Conservation (phyloP, 208 protist genomes). For the Lotmaria passim region DNA sequence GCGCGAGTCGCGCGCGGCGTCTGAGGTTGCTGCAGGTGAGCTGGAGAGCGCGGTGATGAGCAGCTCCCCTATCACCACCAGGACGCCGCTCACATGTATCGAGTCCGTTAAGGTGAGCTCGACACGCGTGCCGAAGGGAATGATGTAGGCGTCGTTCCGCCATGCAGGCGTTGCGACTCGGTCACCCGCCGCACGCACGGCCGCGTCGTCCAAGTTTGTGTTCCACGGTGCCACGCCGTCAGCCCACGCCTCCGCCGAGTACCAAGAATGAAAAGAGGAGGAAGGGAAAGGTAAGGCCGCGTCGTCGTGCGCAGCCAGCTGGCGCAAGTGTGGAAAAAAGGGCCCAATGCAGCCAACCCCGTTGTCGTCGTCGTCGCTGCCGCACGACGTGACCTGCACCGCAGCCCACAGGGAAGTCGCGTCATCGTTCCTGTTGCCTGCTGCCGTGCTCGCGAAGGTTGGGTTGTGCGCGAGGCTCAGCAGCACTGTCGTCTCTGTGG, state of each 20-base stretch:
- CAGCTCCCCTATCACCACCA: conserved; percentile 46
- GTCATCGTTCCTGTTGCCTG: background rate
- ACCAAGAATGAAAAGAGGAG: conserved; percentile 27
- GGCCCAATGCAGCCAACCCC: conserved; percentile 25
- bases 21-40: background rate
- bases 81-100: conserved; percentile 29
- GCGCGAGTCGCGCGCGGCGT: background rate
- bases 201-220: background rate
- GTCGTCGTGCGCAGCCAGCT: background rate
- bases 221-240: conserved; percentile 28
- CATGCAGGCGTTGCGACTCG: background rate
- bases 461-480: conserved; percentile 16
- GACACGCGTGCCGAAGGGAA: conserved; percentile 35
- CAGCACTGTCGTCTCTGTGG: background rate
- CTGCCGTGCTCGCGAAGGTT: background rate
- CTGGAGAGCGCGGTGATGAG: too few species aligned
- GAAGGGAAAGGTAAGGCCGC: background rate
- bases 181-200: background rate
- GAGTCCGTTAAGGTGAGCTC: conserved; percentile 22
- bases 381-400: conserved; percentile 3
- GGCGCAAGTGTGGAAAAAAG: conserved; percentile 26
- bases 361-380: background rate
- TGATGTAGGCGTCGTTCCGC: conserved; percentile 27
- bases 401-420: conserved; percentile 10
- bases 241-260: conserved; percentile 31